Evolutionary conservation across 164 flowering plant species (phyloP), one percentile per base, ranked within the genome.

Genomic region (Nymphaea thermarum): DNA sequence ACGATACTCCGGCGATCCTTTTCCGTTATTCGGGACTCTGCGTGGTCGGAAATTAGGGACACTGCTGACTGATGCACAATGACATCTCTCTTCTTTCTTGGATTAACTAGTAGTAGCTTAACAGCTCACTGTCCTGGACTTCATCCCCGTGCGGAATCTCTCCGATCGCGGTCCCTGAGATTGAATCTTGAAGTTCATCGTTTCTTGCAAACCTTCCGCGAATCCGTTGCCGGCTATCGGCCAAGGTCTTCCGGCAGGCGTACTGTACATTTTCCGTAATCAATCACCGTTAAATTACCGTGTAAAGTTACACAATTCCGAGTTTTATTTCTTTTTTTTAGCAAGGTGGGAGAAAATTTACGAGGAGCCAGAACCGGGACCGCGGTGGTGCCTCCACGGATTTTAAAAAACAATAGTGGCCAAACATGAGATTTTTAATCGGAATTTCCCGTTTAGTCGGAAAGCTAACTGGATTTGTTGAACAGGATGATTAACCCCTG

Each of bases 141-240:
- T 51, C 57, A 5, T 8, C 14, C 12, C 8, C 8, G 3, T 15
- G 14, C 8, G 3, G 15, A 51, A 8, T 51, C 14, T 15, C 57
- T 51, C 57, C 57, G 57, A 10, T 8, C 57, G 12, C 8, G 12
- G 14, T 51, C 15, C 12, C 5, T 51, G 57, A 51, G 14, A 51
- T 51, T 2, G 76, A 44, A 63, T 86, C 89, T 51, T 86, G 89
- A 59, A 84, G 81, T 14, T 91, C 98, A 60, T 94, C 96, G 41
- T 90, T 94, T 78, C 90, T 94, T 1, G 99, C 98, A 75, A 94
- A 94, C 74, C 99, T 83, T 76, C 99, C 99, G 74, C 93, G 83
- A 8, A 91, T 97, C 45, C 99, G 82, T 41, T 96, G 99, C 60
- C 98, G 77, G 75, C 98, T 90, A 68, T 94, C 99, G 44, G 99